Evolutionary conservation across 2,329 filamentous ascomycete genomes (phyloP).

Genomic region (Leptographium lundbergii): DNA sequence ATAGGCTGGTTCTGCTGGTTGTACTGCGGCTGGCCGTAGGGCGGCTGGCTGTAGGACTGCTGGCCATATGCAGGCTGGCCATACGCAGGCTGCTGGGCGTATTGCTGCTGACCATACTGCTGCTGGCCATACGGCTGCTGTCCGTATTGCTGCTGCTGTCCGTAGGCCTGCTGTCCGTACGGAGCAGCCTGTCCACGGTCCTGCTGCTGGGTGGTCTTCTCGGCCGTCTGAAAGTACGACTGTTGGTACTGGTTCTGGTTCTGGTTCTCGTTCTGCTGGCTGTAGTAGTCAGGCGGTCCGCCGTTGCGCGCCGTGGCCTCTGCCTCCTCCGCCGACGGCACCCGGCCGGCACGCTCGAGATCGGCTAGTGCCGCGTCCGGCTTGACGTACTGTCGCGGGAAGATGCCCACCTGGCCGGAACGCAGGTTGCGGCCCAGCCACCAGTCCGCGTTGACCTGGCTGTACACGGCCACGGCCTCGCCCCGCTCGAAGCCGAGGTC

Average conservation of each 20-base stretch:
- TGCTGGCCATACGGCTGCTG: constrained; percentile 9
- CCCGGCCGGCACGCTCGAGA: constrained; percentile 8
- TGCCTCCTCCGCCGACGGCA: constrained; percentile 5
- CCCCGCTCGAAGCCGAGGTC: constrained; percentile 72
- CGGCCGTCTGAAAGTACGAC: constrained; percentile 19
- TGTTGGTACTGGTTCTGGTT: constrained; percentile 2
- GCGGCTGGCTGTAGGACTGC: constrained; percentile 23
- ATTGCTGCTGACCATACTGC: constrained; percentile 1
- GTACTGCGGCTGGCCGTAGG: constrained; percentile 25
- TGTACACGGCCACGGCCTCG: constrained; percentile 66
- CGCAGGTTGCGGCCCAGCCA: constrained; percentile 82
- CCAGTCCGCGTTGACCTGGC: constrained; percentile 97
- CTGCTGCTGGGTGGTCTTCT: too few relatives aligned
- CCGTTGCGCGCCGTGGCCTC: background rate
- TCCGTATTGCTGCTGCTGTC: constrained; percentile 5
- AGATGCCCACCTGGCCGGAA: constrained; percentile 79
- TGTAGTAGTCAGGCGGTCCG: background rate
- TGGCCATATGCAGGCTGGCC: constrained; percentile 14
- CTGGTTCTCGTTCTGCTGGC: background rate
- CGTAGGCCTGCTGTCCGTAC: too few relatives aligned
- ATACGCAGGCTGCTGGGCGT: constrained; percentile 6
- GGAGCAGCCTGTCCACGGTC: too few relatives aligned
- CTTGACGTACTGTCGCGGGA: constrained; percentile 83
- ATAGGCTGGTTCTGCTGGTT: constrained; percentile 22
- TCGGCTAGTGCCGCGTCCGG: constrained; percentile 31